Evolutionary conservation across 257 asterid species (phyloP), one percentile per base, ranked within the genome.

Genomic region (Primulina tabacum): DNA sequence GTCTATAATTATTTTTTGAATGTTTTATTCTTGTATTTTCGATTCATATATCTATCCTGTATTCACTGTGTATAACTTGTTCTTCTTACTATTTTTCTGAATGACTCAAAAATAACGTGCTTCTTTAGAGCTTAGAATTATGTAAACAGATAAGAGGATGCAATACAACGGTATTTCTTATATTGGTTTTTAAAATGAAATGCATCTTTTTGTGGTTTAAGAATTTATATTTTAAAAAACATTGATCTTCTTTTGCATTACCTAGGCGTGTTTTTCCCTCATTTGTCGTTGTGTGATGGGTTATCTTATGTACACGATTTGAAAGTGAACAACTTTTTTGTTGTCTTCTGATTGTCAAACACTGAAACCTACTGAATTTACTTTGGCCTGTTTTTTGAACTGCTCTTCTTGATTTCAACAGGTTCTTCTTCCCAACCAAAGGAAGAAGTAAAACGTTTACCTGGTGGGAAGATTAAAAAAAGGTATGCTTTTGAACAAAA

Each of bases 381-480:
- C 59, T 59, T 34, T 62, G 29, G 18, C 68, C 62, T 73, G 67
- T 62, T 35, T 68, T 60, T 14, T 72, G 34, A 72, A 26, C 60
- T 69, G 35, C 29, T 67, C 61, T 62, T 55, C 26, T 79, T 74
- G 73, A 73, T 77, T 80, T 80, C 83, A 77, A 86, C 86, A 73
- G 94, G 92, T 71, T 78, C 99, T 68, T 90, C 97, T 11, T 90
- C 97, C 9, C 80, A 95, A 66, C 84, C 97, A 61, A 90, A 89
- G 83, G 97, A 87, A 78, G 99, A 90, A 82, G 96, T 94, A 56
- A 91, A 91, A 77, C 99, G 96, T 24, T 91, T 94, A 28, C 99
- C 97, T 4, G 97, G 99, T 80, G 99, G 99, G 81, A 94, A 94
- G 82, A 78, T 89, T 62, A 94, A 94, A 74, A 94, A 92, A 94